Base-by-base conservation (phyloP, 2,329 filamentous ascomycete genomes). In the Alternaria sp. region DNA sequence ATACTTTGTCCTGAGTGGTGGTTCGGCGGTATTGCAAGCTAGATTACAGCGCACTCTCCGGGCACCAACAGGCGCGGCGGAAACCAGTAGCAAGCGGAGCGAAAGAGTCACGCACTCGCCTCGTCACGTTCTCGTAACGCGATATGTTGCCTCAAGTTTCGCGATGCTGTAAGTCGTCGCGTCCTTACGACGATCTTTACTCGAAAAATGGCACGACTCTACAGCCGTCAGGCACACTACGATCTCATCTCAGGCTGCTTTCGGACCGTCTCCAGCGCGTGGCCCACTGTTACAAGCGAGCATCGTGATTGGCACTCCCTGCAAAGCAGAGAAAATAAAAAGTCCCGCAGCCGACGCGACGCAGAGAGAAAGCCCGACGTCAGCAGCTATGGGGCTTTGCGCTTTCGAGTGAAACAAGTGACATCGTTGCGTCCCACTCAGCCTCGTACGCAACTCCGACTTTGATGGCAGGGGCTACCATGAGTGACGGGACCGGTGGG, bases 121-220 rank as follows among this genome's bases (percentile, higher is more conserved):
- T 58, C 47, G 23, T 59, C 55, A 59, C 57, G 49, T 44, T 53
- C 46, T 50, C 44, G 47, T 32, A 52, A 61, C 52, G 52, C 52
- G 28, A 45, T 30, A 50, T 32, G 40, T 36, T 52, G 71, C 67
- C 69, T 60, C 72, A 63, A 64, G 68, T 72, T 69, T 72, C 66
- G 69, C 57, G 49, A 47, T 63, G 45, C 70, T 70, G 70, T 70
- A 61, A 59, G 70, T 62, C 65, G 69, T 72, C 70, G 70, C 67
- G 70, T 72, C 69, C 65, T 57, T 40, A 26, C 58, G 67, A 52
- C 61, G 62, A 70, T 70, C 67, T 62, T 64, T 45, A 17, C 61
- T 57, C 36, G 21, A 46, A 65, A 19, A 19, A 59, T 40, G n/a
- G 19, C 19, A 57, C n/a, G 30, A 53, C 59, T 59, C 50, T 63